Conservation (phyloP, 352 stramenopile species). For the Phytophthora pinifolia region DNA sequence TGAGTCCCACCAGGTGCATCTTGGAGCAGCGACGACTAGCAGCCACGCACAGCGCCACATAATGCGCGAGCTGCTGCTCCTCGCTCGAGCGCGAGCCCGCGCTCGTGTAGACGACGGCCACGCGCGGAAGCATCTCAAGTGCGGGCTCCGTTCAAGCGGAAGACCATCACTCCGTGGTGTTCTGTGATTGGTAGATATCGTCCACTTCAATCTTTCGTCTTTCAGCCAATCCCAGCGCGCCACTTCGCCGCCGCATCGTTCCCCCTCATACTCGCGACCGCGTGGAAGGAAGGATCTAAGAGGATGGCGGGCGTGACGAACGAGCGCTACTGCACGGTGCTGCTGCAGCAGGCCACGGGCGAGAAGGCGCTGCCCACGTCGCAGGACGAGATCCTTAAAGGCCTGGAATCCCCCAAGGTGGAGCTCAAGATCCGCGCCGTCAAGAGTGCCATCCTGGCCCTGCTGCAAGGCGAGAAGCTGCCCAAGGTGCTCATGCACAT, state of each 20-base stretch:
- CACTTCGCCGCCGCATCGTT: constrained; percentile 12
- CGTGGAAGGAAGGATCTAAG: constrained; percentile 30
- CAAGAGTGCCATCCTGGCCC: constrained; percentile 98
- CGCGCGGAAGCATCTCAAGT: constrained; percentile 29
- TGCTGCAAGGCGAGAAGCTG: constrained; percentile 98
- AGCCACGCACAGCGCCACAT: constrained; percentile 57
- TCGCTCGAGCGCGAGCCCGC: constrained; percentile 50
- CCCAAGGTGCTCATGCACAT: constrained; percentile 99
- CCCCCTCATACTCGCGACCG: constrained; percentile 14
- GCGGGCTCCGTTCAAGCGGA: neutral
- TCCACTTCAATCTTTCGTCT: constrained; percentile 17
- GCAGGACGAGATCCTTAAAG: constrained; percentile 97
- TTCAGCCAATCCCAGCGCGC: constrained; percentile 23
- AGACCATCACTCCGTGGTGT: constrained; percentile 9
- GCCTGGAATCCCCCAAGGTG: constrained; percentile 94
- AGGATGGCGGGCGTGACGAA: constrained; percentile 71
- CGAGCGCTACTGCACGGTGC: constrained; percentile 86
- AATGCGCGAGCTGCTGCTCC: constrained; percentile 58
- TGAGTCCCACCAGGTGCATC: constrained; percentile 44
- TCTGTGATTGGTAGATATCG: constrained; percentile 1
- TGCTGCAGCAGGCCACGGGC: constrained; percentile 61
- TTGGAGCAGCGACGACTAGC: constrained; percentile 49
- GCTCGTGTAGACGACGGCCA: constrained; percentile 62
- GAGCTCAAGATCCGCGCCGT: constrained; percentile 97
- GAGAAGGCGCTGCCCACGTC: constrained; percentile 71